phyloP scores from a whole-genome alignment of 2,329 filamentous ascomycete species.

The Colletotrichum horii region DNA sequence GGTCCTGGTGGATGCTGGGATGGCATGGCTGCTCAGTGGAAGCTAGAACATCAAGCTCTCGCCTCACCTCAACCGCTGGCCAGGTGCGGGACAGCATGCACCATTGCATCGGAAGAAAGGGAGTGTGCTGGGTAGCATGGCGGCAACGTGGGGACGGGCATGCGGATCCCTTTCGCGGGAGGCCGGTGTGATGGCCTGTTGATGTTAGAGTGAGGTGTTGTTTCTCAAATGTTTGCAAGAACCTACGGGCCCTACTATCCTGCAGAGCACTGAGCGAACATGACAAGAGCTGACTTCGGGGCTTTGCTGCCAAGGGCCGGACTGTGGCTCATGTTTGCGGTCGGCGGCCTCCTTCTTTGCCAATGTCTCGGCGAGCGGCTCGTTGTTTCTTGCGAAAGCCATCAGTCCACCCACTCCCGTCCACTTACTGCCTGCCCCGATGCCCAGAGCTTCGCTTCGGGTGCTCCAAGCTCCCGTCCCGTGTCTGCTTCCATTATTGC shows the following conservation, averaged over 20 bases:
- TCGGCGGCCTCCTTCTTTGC: conserved; percentile 3
- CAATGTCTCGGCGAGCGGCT: conserved; percentile 10
- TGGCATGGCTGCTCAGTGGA: neutral
- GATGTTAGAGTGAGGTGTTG: neutral
- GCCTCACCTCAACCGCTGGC: neutral
- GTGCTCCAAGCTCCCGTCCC: neutral
- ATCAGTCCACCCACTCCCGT: neutral
- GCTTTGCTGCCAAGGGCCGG: conserved; percentile 3
- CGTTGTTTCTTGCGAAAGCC: neutral
- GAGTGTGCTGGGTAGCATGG: neutral
- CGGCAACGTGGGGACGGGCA: conserved; percentile 1
- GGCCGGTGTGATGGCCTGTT: neutral
- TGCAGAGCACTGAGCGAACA: neutral
- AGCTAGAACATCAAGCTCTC: neutral
- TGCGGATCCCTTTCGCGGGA: neutral
- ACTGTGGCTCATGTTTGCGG: conserved; percentile 11
- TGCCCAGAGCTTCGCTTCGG: neutral
- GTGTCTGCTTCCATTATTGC: neutral
- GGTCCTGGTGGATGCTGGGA: neutral
- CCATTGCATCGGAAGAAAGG: neutral
- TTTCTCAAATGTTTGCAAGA: neutral
- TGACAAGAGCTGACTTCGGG: neutral
- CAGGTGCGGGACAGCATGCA: neutral
- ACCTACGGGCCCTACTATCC: no score
- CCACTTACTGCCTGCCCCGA: neutral